Percentiles rank a stretch among this genome's conserved stretches.
These are phyloP conservation scores for Biscogniauxia sp. DNA, from an alignment of 2,329 filamentous ascomycete species.

Conservation along the genomic window DNA sequence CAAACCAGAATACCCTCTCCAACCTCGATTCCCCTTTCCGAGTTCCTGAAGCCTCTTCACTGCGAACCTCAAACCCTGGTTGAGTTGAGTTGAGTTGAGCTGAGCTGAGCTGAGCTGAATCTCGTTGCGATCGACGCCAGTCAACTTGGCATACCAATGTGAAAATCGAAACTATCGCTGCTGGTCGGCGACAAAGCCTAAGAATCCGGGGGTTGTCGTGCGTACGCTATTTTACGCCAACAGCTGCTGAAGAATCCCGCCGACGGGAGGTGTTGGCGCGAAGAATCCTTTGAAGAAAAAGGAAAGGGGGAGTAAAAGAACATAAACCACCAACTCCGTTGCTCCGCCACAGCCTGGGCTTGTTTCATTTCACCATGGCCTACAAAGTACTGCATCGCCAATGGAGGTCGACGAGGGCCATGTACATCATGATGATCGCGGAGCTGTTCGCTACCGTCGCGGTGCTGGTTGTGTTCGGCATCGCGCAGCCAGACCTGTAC, in stretches of 20 bases:
- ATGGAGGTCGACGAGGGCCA: conserved; percentile 57
- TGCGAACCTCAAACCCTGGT: neutral
- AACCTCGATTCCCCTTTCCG: conserved; percentile 7
- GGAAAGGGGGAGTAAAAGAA: too few relatives aligned
- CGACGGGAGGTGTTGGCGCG: conserved; percentile 3
- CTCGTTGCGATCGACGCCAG: neutral
- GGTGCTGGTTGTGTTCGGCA: conserved; percentile 67
- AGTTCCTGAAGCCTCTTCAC: too few relatives aligned
- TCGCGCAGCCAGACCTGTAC: conserved; percentile 71
- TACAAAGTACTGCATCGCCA: conserved; percentile 59
- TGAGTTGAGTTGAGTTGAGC: neutral
- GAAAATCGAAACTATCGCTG: neutral
- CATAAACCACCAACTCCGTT: neutral
- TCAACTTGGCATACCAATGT: neutral
- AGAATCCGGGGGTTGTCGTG: conserved; percentile 2
- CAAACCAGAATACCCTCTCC: conserved; percentile 6
- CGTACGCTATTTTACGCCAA: too few relatives aligned
- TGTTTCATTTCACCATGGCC: conserved; percentile 32
- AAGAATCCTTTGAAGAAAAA: conserved; percentile 1
- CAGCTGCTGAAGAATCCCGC: too few relatives aligned
- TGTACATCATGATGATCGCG: conserved; percentile 61
- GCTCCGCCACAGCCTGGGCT: conserved; percentile 6
- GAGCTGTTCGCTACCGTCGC: conserved; percentile 67
- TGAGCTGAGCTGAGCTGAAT: too few relatives aligned
- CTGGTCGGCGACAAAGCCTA: conserved; percentile 1